A percentile compares a stretch with the other conserved stretches of the same genome.
Evolutionary conservation across 192 early-diverging fungal genomes (phyloP).

Genomic region (Coemansia sp.): DNA sequence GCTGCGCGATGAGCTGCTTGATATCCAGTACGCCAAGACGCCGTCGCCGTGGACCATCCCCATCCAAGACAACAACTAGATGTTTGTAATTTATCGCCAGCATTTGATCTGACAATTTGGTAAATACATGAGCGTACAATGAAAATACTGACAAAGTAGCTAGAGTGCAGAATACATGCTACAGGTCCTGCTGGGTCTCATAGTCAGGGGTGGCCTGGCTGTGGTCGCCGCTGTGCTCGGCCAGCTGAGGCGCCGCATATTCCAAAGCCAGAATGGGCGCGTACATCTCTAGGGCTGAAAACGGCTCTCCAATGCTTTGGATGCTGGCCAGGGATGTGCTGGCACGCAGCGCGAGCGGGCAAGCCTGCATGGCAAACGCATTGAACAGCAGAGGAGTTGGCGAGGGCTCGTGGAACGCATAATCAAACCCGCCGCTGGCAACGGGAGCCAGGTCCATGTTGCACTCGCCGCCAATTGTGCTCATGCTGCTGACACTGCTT

Average conservation of each 20-base stretch:
- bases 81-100: no score
- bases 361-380: background rate
- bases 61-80: slow-evolving; percentile 5
- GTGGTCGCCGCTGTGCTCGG: no score
- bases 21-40: slow-evolving; percentile 91
- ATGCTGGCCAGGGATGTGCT: background rate
- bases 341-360: background rate
- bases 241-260: background rate
- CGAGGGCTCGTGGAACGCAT: background rate
- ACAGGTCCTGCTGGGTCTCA: no score
- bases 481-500: background rate
- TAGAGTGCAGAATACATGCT: no score
- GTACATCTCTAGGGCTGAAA: background rate
- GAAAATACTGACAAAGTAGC: no score
- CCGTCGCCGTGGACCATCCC: slow-evolving; percentile 39
- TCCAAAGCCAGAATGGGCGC: background rate
- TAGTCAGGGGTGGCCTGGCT: no score
- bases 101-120: no score
- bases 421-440: background rate
- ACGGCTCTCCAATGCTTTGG: background rate
- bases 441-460: background rate
- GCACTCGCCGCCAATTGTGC: background rate
- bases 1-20: slow-evolving; percentile 82
- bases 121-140: no score
- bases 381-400: background rate